Percentiles rank a stretch among this genome's conserved stretches.
Conservation (phyloP, 2,329 filamentous ascomycete species). For the Aureobasidium namibiae region DNA sequence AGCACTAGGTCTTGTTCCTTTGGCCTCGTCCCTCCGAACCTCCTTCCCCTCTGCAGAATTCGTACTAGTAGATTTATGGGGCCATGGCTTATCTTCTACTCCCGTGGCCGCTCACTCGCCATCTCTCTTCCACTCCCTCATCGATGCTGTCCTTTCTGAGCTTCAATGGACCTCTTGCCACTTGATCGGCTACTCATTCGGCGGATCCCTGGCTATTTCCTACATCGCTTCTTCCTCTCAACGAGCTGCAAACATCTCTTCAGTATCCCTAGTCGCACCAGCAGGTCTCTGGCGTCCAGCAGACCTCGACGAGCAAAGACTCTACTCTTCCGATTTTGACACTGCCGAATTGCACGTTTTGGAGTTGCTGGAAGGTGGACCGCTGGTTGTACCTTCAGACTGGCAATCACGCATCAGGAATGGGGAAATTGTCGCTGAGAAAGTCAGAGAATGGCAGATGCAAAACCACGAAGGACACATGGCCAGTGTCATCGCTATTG, state of each 20-base stretch:
- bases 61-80: slow-evolving; percentile 44
- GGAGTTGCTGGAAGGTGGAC: slow-evolving; percentile 36
- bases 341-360: slow-evolving; percentile 31
- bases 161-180: slow-evolving; percentile 38
- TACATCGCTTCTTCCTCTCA: slow-evolving; percentile 28
- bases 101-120: slow-evolving; percentile 35
- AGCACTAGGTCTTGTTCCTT: slow-evolving; percentile 40
- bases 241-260: neutral
- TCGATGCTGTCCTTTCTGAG: slow-evolving; percentile 33
- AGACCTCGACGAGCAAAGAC: neutral
- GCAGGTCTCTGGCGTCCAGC: slow-evolving; percentile 1
- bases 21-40: slow-evolving; percentile 30
- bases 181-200: slow-evolving; percentile 45
- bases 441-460: slow-evolving; percentile 42
- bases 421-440: slow-evolving; percentile 41
- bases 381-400: slow-evolving; percentile 33
- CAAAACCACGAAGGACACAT: slow-evolving; percentile 38
- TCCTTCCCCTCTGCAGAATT: slow-evolving; percentile 31
- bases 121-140: slow-evolving; percentile 34
- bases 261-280: slow-evolving; percentile 3
- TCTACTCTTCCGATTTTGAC: slow-evolving; percentile 22
- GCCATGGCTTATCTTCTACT: slow-evolving; percentile 45
- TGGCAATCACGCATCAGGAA: slow-evolving; percentile 36
- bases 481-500: slow-evolving; percentile 38
- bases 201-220: slow-evolving; percentile 32